Conservation (phyloP, 1,284 basidiomycete species). For the Pascua guehoae region DNA sequence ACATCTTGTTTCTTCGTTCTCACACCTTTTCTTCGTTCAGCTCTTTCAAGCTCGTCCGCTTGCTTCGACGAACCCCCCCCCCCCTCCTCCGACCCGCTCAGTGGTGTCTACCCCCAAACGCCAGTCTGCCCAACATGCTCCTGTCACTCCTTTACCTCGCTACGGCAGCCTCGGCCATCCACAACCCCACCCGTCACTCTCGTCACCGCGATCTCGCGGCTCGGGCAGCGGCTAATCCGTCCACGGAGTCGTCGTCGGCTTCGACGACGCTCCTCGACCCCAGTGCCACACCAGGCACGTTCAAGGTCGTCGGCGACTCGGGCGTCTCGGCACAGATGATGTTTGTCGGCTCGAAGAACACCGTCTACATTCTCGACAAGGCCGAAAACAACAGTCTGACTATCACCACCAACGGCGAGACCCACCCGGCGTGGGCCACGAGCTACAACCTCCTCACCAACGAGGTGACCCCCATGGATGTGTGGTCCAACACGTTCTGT, state of each 20-base stretch:
- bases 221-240: slow-evolving; percentile 2
- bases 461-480: slow-evolving; percentile 58
- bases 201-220: slow-evolving; percentile 23
- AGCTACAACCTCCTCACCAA: slow-evolving; percentile 52
- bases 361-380: slow-evolving; percentile 54
- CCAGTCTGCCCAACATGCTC: slow-evolving; percentile 8
- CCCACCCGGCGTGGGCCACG: slow-evolving; percentile 49
- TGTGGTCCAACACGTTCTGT: slow-evolving; percentile 76
- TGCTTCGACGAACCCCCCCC: no score
- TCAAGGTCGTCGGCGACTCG: slow-evolving; percentile 43
- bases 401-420: slow-evolving; percentile 50
- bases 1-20: no score
- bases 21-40: no score
- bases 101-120: no score
- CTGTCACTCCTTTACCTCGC: slow-evolving; percentile 7
- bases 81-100: no score
- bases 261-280: slow-evolving; percentile 1
- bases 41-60: no score
- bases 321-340: slow-evolving; percentile 52
- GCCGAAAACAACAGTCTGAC: slow-evolving; percentile 61
- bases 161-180: not conserved
- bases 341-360: slow-evolving; percentile 48
- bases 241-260: not conserved
- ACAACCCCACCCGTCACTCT: not conserved
- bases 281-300: slow-evolving; percentile 32